Evolutionary conservation across 305 asterid species (phyloP), one percentile per base, ranked within the genome.

Genomic region (Vinca major): DNA sequence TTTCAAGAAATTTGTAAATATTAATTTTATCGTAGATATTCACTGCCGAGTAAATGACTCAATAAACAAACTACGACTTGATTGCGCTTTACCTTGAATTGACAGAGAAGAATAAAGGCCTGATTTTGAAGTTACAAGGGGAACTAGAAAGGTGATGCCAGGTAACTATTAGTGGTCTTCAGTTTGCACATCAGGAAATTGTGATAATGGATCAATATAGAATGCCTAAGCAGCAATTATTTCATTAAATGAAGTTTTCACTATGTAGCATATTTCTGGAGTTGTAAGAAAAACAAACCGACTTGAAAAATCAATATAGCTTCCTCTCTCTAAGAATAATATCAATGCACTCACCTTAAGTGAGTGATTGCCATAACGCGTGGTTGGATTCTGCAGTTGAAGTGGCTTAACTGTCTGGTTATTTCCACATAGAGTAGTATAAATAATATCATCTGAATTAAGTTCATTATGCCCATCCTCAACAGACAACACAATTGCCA

Each of bases 401-500:
- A 14, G 58, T 44, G 56, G 65, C 44, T 44, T 54, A 7, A 68
- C 70, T 17, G 40, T 50, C 11, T 20, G 3, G 55, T 39, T 62
- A 45, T 50, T 16, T 64, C 58, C 62, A 33, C 52, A 48, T 44
- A 20, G 57, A 72, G 50, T 40, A 40, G 70, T 45, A 50, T 58
- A 65, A n/a, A 55, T 53, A 55, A 66, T 56, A 56, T 72, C 65
- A 11, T 72, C 76, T 14, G 66, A 72, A 58, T 65, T 40, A 39
- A 57, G 48, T 45, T 9, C 66, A 16, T 55, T 50, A 12, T 72
- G 71, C 16, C 65, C 71, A 56, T 65, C 41, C 45, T 72, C 66
- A 26, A 36, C 76, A 50, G 66, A 65, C 71, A 72, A 64, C 37
- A 65, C 76, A 55, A 72, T 56, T 13, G 76, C 67, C 50, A 55